phyloP scores from a whole-genome alignment of 805 yeast species.

The Cyberlindnera sargentensis region DNA sequence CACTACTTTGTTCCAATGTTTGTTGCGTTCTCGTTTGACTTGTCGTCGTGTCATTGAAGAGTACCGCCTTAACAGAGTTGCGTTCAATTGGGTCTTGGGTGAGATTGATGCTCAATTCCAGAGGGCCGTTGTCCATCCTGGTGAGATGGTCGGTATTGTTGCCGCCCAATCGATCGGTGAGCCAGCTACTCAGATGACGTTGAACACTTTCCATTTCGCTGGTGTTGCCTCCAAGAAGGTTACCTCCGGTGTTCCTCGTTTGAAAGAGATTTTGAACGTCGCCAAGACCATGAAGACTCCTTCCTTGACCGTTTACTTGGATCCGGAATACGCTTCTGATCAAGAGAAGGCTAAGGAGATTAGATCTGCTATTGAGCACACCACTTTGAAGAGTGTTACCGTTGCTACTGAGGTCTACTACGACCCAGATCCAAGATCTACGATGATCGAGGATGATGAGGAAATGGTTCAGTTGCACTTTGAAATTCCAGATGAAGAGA shows the following conservation, averaged over 20 bases:
- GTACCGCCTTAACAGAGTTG: constrained; percentile 71
- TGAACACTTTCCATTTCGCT: constrained; percentile 96
- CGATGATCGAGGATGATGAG: constrained; percentile 94
- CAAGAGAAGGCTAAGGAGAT: constrained; percentile 92
- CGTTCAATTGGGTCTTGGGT: constrained; percentile 95
- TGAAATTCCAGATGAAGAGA: constrained; percentile 96
- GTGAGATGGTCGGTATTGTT: constrained; percentile 97
- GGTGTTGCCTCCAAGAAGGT: constrained; percentile 97
- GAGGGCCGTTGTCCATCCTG: constrained; percentile 87
- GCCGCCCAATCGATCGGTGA: constrained; percentile 98
- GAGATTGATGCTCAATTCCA: constrained; percentile 92
- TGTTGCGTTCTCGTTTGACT: constrained; percentile 88
- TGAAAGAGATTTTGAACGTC: constrained; percentile 95
- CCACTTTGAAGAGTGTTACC: constrained; percentile 89
- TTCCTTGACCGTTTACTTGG: constrained; percentile 90
- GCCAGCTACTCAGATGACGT: constrained; percentile 97
- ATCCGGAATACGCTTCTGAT: constrained; percentile 73
- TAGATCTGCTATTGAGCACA: constrained; percentile 96
- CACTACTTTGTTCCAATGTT: constrained; percentile 79
- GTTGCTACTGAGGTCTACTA: constrained; percentile 96
- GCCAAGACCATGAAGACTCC: constrained; percentile 99
- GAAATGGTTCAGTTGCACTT: constrained; percentile 97
- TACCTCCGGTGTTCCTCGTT: constrained; percentile 95
- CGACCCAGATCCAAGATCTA: constrained; percentile 96
- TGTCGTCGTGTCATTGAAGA: constrained; percentile 89